A percentile compares a stretch with the other conserved stretches of the same genome.
These are phyloP conservation scores for Ramaria rubella DNA, from an alignment of 768 basidiomycete genomes.

Conservation along the genomic window DNA sequence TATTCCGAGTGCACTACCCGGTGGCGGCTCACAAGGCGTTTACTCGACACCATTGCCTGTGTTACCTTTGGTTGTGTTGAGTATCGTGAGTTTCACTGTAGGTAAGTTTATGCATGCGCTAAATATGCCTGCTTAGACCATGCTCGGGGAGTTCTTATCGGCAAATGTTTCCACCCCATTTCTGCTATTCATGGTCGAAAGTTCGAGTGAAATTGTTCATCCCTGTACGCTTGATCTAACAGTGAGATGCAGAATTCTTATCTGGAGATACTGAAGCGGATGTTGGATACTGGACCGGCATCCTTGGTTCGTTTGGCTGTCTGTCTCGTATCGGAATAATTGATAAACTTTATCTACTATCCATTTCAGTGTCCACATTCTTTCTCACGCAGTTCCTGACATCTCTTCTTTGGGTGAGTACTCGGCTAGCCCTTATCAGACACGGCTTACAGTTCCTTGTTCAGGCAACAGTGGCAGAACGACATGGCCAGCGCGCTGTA, in stretches of 20 bases:
- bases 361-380: conserved; percentile 68
- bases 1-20: conserved; percentile 68
- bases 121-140: conserved; percentile 46
- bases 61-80: conserved; percentile 87
- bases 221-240: conserved; percentile 13
- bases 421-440: conserved; percentile 5
- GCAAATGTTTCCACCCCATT: conserved; percentile 93
- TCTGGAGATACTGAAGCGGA: conserved; percentile 71
- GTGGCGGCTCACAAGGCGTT: conserved; percentile 41
- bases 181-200: conserved; percentile 91
- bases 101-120: neutral
- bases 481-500: conserved; percentile 81
- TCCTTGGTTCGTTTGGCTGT: conserved; percentile 51
- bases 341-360: neutral
- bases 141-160: conserved; percentile 91
- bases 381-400: conserved; percentile 96
- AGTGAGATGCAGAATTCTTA: conserved; percentile 44
- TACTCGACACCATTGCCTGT: conserved; percentile 77
- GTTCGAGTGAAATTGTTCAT: conserved; percentile 30
- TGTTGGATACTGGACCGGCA: conserved; percentile 84
- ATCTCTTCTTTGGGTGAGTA: conserved; percentile 79
- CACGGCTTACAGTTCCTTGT: conserved; percentile 12
- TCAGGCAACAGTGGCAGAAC: conserved; percentile 88
- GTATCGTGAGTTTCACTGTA: conserved; percentile 66
- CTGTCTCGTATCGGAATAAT: conserved; percentile 8